A percentile compares a stretch with the other conserved stretches of the same genome.
Conservation (phyloP, 768 basidiomycete species). For the Amanita pallidorosea region DNA sequence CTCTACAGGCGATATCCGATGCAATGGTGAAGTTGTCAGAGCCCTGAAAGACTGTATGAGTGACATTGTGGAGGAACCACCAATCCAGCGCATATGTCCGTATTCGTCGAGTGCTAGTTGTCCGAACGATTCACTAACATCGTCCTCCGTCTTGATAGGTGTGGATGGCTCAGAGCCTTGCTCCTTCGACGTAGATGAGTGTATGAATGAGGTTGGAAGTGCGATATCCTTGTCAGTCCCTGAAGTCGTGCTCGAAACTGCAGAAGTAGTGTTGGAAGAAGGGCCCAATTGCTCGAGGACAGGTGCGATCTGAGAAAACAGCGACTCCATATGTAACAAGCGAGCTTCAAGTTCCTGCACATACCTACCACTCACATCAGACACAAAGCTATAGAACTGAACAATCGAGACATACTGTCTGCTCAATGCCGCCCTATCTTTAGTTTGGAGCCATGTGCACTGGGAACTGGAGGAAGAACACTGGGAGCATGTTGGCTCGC, state of each 20-base stretch:
- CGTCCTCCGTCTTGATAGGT: slow-evolving; percentile 54
- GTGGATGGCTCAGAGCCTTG: slow-evolving; percentile 25
- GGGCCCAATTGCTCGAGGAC: slow-evolving; percentile 66
- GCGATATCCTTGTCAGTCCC: slow-evolving; percentile 27
- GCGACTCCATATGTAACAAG: slow-evolving; percentile 76
- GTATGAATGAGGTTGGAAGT: slow-evolving; percentile 17
- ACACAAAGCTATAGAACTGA: slow-evolving; percentile 6
- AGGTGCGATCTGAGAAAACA: slow-evolving; percentile 78
- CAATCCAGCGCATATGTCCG: slow-evolving; percentile 88
- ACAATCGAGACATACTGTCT: slow-evolving; percentile 55
- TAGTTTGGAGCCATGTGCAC: slow-evolving; percentile 87
- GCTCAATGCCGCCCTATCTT: slow-evolving; percentile 82
- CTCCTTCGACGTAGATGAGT: slow-evolving; percentile 26
- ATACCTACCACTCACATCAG: slow-evolving; percentile 39
- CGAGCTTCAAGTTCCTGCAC: slow-evolving; percentile 87
- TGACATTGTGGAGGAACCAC: slow-evolving; percentile 86
- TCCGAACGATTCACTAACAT: slow-evolving; percentile 77
- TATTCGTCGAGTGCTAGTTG: slow-evolving; percentile 85
- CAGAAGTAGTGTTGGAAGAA: slow-evolving; percentile 28
- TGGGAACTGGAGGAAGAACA: slow-evolving; percentile 63
- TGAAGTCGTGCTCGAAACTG: slow-evolving; percentile 21
- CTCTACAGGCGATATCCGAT: slow-evolving; percentile 76
- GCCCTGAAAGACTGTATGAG: slow-evolving; percentile 82
- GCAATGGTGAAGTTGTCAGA: slow-evolving; percentile 59
- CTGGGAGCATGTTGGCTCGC: slow-evolving; percentile 78